phyloP scores from a whole-genome alignment of 768 basidiomycete species.

The Rhodotorula babjevae region DNA sequence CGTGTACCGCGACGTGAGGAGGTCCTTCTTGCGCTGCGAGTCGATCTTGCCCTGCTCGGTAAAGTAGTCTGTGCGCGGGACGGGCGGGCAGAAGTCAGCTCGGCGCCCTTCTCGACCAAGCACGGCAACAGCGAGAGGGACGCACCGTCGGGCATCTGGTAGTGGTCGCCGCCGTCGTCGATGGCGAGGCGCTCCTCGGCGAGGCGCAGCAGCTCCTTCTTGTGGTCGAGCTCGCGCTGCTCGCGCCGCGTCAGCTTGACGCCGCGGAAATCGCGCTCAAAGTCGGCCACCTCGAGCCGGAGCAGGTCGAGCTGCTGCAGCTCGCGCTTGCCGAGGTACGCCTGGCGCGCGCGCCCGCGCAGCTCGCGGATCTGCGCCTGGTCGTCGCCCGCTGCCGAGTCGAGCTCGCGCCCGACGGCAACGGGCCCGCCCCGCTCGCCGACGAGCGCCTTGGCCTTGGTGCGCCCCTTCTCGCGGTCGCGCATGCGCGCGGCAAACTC shows the following conservation, averaged over 20 bases:
- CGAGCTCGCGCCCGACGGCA: slow-evolving; percentile 73
- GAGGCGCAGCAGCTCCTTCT: slow-evolving; percentile 83
- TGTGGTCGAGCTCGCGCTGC: slow-evolving; percentile 70
- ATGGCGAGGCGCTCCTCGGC: slow-evolving; percentile 93
- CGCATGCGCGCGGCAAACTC: slow-evolving; percentile 85
- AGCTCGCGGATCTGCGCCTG: slow-evolving; percentile 63
- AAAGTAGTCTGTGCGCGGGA: slow-evolving; percentile 63
- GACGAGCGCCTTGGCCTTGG: slow-evolving; percentile 71
- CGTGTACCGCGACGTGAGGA: slow-evolving; percentile 88
- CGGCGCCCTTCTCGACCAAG: too few species aligned
- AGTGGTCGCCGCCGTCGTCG: slow-evolving; percentile 92
- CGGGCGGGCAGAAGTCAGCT: too few species aligned
- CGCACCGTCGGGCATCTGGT: slow-evolving; percentile 73
- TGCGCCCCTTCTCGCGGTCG: slow-evolving; percentile 73
- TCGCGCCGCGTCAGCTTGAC: slow-evolving; percentile 87
- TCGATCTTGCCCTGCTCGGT: slow-evolving; percentile 98
- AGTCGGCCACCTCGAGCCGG: slow-evolving; percentile 87
- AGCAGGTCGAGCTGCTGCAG: slow-evolving; percentile 90
- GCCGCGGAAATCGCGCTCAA: slow-evolving; percentile 80
- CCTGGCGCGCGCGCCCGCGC: slow-evolving; percentile 82
- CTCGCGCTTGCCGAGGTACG: slow-evolving; percentile 94
- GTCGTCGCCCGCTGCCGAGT: slow-evolving; percentile 56
- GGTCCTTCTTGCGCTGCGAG: slow-evolving; percentile 89
- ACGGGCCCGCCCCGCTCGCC: slow-evolving; percentile 80
- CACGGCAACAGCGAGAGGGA: neutral